phyloP scores from a whole-genome alignment of 2,329 filamentous ascomycete genomes.

The Colletotrichum sansevieriae region DNA sequence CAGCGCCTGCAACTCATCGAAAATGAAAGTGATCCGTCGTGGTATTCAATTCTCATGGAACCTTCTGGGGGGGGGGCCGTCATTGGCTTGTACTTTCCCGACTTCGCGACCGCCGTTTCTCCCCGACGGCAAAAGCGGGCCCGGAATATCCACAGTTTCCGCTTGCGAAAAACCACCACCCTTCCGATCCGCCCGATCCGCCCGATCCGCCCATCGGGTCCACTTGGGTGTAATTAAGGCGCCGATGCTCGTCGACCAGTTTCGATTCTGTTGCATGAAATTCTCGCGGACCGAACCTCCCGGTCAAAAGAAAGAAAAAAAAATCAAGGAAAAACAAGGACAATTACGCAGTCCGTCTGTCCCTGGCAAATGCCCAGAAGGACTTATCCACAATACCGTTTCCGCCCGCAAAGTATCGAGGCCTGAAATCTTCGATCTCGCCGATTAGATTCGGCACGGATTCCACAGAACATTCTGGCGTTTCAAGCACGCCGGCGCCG shows the following conservation, averaged over 20 bases:
- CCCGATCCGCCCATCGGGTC: background rate
- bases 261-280: background rate
- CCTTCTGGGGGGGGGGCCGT: too few relatives aligned
- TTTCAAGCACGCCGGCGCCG: slow-evolving; percentile 2
- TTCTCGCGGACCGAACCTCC: slow-evolving; percentile 4
- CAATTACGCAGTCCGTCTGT: background rate
- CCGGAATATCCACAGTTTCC: slow-evolving; percentile 6
- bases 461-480: slow-evolving; percentile 26
- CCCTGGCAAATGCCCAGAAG: background rate
- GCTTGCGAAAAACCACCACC: slow-evolving; percentile 1
- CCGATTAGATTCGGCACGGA: slow-evolving; percentile 25
- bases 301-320: background rate
- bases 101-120: background rate
- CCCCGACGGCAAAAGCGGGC: slow-evolving; percentile 1
- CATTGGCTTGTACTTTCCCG: too few relatives aligned
- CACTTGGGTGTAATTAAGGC: background rate
- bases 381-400: background rate
- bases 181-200: slow-evolving; percentile 12
- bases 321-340: background rate
- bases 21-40: background rate
- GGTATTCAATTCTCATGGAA: too few relatives aligned
- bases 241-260: slow-evolving; percentile 8
- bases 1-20: background rate
- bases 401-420: background rate
- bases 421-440: background rate